Percentiles rank a stretch among this genome's conserved stretches.
Evolutionary conservation across 345 rosid genomes (phyloP).

Genomic region (Balakata baccata): DNA sequence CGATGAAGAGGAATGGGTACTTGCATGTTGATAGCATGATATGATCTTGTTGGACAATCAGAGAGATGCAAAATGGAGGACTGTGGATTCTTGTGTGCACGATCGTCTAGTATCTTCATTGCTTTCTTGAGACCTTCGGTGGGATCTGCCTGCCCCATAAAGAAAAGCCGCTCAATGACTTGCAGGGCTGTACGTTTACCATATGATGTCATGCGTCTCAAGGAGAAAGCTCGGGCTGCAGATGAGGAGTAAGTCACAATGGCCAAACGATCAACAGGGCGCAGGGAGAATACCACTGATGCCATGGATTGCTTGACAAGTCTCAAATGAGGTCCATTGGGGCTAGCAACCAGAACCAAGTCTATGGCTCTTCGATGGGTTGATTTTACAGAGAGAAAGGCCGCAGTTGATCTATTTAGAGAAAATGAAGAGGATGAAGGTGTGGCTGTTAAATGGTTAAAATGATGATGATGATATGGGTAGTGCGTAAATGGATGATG

Average conservation of each 20-base stretch:
- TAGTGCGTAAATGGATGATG: slow-evolving; percentile 30
- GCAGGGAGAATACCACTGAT: slow-evolving; percentile 66
- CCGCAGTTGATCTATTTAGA: slow-evolving; percentile 27
- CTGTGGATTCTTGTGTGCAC: slow-evolving; percentile 63
- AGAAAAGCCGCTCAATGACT: slow-evolving; percentile 81
- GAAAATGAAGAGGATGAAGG: slow-evolving; percentile 26
- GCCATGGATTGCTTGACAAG: slow-evolving; percentile 86
- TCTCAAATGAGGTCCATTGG: slow-evolving; percentile 71
- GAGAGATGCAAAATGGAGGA: slow-evolving; percentile 68
- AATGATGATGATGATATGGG: background rate
- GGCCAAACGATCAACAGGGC: slow-evolving; percentile 68
- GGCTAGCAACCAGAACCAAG: slow-evolving; percentile 70
- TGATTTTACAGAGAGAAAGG: slow-evolving; percentile 63
- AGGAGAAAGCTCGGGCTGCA: slow-evolving; percentile 71
- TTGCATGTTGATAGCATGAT: slow-evolving; percentile 43
- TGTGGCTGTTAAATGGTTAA: slow-evolving; percentile 22
- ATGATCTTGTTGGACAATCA: slow-evolving; percentile 56
- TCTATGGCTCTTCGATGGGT: slow-evolving; percentile 57
- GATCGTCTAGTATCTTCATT: slow-evolving; percentile 70
- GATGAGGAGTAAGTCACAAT: slow-evolving; percentile 79
- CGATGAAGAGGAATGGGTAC: slow-evolving; percentile 54
- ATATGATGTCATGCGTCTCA: slow-evolving; percentile 75
- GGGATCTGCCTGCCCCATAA: slow-evolving; percentile 71
- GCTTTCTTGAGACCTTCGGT: slow-evolving; percentile 76
- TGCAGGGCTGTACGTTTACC: slow-evolving; percentile 73